A percentile compares a stretch with the other conserved stretches of the same genome.
Conservation (phyloP, 176 grass and related monocot species). For the Oryza coarctata region DNA sequence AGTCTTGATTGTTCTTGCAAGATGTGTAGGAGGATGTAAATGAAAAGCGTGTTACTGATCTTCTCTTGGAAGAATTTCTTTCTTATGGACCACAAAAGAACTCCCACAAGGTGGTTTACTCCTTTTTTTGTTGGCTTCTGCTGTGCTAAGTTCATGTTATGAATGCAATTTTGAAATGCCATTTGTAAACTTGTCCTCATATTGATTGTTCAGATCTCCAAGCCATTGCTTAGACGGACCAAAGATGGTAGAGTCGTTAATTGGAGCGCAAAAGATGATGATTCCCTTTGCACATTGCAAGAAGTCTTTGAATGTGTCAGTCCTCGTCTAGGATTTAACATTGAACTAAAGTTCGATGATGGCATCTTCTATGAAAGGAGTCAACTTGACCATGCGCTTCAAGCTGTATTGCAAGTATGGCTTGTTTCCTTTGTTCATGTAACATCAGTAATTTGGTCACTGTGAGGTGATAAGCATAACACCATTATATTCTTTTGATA, state of each 20-base stretch:
- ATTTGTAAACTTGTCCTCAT: background rate
- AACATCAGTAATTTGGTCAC: slow-evolving; percentile 4
- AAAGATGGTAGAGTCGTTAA: slow-evolving; percentile 62
- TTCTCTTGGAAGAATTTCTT: slow-evolving; percentile 76
- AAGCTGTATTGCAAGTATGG: slow-evolving; percentile 61
- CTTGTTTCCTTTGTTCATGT: background rate
- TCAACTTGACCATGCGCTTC: slow-evolving; percentile 49
- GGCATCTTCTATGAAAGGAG: slow-evolving; percentile 51
- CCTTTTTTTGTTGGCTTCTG: background rate
- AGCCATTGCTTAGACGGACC: slow-evolving; percentile 61
- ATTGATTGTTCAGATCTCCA: slow-evolving; percentile 52
- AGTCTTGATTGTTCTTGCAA: slow-evolving; percentile 2
- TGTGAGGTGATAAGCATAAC: background rate
- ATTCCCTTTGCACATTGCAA: slow-evolving; percentile 74
- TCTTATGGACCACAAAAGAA: slow-evolving; percentile 75
- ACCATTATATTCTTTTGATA: slow-evolving; percentile 26
- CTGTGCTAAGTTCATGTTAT: background rate
- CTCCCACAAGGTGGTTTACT: slow-evolving; percentile 42
- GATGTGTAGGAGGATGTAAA: slow-evolving; percentile 45
- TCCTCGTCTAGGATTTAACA: slow-evolving; percentile 76
- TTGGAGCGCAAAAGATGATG: slow-evolving; percentile 71
- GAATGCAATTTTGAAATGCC: background rate
- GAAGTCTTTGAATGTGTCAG: slow-evolving; percentile 69
- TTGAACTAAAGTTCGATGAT: slow-evolving; percentile 92
- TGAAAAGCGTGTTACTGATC: slow-evolving; percentile 67